A percentile compares a stretch with the other conserved stretches of the same genome.
phyloP scores from a whole-genome alignment of 257 asterid genomes.

The Jaltomata sinuosa region DNA sequence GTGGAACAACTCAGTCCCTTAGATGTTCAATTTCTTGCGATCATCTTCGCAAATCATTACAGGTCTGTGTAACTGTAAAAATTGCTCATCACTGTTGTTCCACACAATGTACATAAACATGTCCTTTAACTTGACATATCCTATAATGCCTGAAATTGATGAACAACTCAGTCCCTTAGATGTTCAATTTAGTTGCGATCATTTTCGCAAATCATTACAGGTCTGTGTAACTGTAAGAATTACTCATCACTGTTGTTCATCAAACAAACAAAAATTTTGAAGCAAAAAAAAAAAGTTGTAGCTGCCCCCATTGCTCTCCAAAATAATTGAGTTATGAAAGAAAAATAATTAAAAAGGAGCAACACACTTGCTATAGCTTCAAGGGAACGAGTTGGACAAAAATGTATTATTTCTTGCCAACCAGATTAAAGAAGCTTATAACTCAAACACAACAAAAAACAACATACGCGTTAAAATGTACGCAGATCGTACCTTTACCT shows the following conservation, averaged over 20 bases:
- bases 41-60: not conserved
- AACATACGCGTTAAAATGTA: too few relatives aligned
- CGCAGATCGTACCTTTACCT: too few relatives aligned
- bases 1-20: not conserved
- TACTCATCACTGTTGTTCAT: not conserved
- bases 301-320: not conserved
- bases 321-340: not conserved
- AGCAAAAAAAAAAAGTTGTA: not conserved
- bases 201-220: not conserved
- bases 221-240: not conserved
- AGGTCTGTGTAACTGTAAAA: not conserved
- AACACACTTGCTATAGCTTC: not conserved
- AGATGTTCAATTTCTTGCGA: not conserved
- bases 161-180: constrained; percentile 1
- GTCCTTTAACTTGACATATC: too few relatives aligned
- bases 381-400: not conserved
- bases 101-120: not conserved
- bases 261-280: not conserved
- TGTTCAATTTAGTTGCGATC: not conserved
- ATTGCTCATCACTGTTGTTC: not conserved
- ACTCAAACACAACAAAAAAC: too few relatives aligned
- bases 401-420: not conserved
- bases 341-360: not conserved
- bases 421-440: not conserved
- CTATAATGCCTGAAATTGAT: too few relatives aligned